phyloP scores from a whole-genome alignment of 1,284 basidiomycete species.

The Ganoderma sp. region DNA sequence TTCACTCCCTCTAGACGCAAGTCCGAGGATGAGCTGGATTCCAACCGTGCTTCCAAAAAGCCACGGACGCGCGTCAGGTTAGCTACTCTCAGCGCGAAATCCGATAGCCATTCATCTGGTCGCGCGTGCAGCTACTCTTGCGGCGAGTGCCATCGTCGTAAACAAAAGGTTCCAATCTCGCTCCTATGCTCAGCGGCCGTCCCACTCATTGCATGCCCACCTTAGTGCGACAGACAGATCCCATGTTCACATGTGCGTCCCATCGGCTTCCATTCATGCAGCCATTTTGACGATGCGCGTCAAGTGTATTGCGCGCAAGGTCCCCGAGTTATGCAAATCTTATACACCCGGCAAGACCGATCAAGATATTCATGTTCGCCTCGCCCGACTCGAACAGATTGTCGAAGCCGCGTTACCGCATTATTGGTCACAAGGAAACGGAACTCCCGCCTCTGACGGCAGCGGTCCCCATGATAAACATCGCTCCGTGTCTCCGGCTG shows the following conservation, averaged over 20 bases:
- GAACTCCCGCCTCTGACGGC: constrained; percentile 43
- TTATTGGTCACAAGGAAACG: constrained; percentile 53
- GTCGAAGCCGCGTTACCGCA: constrained; percentile 79
- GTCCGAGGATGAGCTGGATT: constrained; percentile 60
- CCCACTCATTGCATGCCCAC: constrained; percentile 10
- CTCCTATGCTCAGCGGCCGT: constrained; percentile 5
- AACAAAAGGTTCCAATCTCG: constrained; percentile 67
- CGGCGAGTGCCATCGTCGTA: constrained; percentile 82
- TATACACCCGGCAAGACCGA: constrained; percentile 86
- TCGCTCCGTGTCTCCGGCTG: constrained; percentile 56
- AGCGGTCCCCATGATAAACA: constrained; percentile 43
- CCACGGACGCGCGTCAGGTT: constrained; percentile 78
- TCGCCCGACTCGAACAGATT: constrained; percentile 78
- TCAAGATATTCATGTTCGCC: constrained; percentile 74
- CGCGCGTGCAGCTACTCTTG: constrained; percentile 71
- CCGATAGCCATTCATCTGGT: constrained; percentile 3
- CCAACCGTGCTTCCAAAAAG: constrained; percentile 61
- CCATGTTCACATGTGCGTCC: constrained; percentile 78
- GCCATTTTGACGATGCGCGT: constrained; percentile 15
- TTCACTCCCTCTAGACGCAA: constrained; percentile 54
- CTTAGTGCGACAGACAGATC: constrained; percentile 78
- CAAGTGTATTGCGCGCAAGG: constrained; percentile 81
- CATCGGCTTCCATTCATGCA: constrained; percentile 25
- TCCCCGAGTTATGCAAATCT: constrained; percentile 82
- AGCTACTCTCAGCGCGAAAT: constrained; percentile 21